Base-by-base conservation (phyloP, 2,329 filamentous ascomycete genomes). In the Graphilbum sp. region DNA sequence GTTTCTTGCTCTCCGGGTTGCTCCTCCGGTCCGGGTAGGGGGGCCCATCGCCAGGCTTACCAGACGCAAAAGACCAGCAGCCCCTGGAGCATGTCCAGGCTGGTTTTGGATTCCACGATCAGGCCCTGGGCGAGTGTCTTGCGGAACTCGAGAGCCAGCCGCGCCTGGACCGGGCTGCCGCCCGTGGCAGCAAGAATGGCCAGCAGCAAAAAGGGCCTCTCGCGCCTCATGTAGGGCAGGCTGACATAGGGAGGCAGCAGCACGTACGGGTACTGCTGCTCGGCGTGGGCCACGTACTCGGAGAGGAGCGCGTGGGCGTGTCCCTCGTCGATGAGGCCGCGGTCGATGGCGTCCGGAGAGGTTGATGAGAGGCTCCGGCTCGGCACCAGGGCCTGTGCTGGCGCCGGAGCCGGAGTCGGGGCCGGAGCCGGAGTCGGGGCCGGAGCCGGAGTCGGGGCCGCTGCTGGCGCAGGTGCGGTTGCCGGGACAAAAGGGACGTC, bases 31-130 rank as follows among this genome's bases (percentile, higher is more conserved):
- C n/a, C n/a, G n/a, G n/a, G n/a, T n/a, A n/a, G n/a, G n/a, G n/a
- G 8, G 15, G 9, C 10, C 10, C 17, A 19, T 10, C 16, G 15
- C 31, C 6, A 34, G 17, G 8, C 45, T 15, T 31, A 48, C 46
- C 46, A 49, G 23, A 39, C 35, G 31, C 46, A 44, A 25, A 47
- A 49, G 2, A 50, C 36, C 6, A 49, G 30, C n/a, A 49, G 31
- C 2, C 47, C 47, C 36, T 50, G 47, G 18, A 49, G 37, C 5
- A 47, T 29, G 33, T 50, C 45, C 2, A 49, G 41, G 20, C 41
- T 46, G 35, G 35, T 41, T 10, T 37, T 31, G 4, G 43, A 39
- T n/a, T 47, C 44, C 9, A 48, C 44, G 25, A 49, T 43, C 40
- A 45, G 36, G 7, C 38, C 30, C 31, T 49, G 43, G 3, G 46